phyloP scores from a whole-genome alignment of 257 asterid genomes.

The Vinca minor region DNA sequence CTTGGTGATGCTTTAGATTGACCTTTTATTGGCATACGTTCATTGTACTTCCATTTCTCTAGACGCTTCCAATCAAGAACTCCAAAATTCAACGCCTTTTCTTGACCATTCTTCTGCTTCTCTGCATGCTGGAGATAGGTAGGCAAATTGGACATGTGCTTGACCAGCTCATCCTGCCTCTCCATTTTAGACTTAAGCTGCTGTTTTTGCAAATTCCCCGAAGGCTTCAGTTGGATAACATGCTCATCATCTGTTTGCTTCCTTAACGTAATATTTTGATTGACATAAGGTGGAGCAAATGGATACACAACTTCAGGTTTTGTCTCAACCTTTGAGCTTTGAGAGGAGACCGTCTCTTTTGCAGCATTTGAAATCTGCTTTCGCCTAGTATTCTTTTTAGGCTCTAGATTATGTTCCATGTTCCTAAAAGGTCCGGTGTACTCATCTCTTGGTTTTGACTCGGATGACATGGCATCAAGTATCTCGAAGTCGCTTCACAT shows the following conservation, averaged over 20 bases:
- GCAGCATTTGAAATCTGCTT: constrained; percentile 16
- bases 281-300: constrained; percentile 35
- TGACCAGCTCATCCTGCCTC: constrained; percentile 70
- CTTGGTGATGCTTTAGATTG: constrained; percentile 34
- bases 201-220: constrained; percentile 27
- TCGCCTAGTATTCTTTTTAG: constrained; percentile 23
- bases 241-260: constrained; percentile 23
- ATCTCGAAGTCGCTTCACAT: constrained; percentile 13
- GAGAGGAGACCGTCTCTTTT: constrained; percentile 25
- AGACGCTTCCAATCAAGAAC: constrained; percentile 87
- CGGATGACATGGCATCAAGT: constrained; percentile 25
- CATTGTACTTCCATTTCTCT: constrained; percentile 79
- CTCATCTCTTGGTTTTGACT: constrained; percentile 25
- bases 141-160: constrained; percentile 89
- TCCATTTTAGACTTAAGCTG: constrained; percentile 17
- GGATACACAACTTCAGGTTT: constrained; percentile 27
- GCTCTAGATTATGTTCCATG: constrained; percentile 32
- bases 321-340: constrained; percentile 21
- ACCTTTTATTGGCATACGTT: constrained; percentile 50
- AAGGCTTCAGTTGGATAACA: constrained; percentile 24
- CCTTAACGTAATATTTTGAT: constrained; percentile 22
- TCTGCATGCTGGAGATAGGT: constrained; percentile 63
- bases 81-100: constrained; percentile 79
- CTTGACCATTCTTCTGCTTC: constrained; percentile 55
- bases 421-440: constrained; percentile 25